Conservation (phyloP, 1,284 basidiomycete species). For the Boletus smithii region DNA sequence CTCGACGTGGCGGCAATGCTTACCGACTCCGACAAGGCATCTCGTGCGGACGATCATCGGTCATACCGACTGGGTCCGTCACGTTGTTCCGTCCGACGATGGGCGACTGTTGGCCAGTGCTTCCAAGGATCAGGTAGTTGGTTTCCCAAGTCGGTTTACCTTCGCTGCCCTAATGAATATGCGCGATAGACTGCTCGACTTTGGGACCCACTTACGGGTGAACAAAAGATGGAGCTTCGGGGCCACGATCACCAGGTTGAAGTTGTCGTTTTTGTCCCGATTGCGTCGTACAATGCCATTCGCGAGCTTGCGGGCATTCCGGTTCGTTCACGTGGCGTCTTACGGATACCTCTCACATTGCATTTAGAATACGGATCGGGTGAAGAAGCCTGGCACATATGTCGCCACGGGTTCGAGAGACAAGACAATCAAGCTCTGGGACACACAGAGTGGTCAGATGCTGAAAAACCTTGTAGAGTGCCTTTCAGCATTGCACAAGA, state of each 20-base stretch:
- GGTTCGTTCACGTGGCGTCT: slow-evolving; percentile 35
- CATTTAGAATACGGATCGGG: slow-evolving; percentile 43
- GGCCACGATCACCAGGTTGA: slow-evolving; percentile 90
- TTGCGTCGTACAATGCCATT: slow-evolving; percentile 70
- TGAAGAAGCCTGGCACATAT: slow-evolving; percentile 52
- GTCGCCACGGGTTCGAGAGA: slow-evolving; percentile 83
- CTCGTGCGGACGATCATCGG: slow-evolving; percentile 56
- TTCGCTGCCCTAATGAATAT: slow-evolving; percentile 4
- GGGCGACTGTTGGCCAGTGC: slow-evolving; percentile 73
- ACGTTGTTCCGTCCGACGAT: slow-evolving; percentile 70
- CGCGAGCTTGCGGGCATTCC: slow-evolving; percentile 74
- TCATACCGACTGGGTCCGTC: slow-evolving; percentile 62
- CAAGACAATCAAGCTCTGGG: slow-evolving; percentile 88
- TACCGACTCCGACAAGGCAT: slow-evolving; percentile 41
- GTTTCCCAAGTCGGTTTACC: slow-evolving; percentile 3
- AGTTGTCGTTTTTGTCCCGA: slow-evolving; percentile 78
- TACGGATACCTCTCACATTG: slow-evolving; percentile 8
- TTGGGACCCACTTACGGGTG: slow-evolving; percentile 75
- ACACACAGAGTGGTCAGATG: slow-evolving; percentile 72
- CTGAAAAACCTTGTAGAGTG: slow-evolving; percentile 54
- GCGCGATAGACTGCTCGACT: slow-evolving; percentile 69
- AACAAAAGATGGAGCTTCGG: slow-evolving; percentile 78
- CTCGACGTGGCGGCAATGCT: slow-evolving; percentile 8
- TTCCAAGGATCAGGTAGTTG: slow-evolving; percentile 78
- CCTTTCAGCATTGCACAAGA: not conserved